Conservation (phyloP, 83 land plant species). For the Isoetes engelmannii region DNA sequence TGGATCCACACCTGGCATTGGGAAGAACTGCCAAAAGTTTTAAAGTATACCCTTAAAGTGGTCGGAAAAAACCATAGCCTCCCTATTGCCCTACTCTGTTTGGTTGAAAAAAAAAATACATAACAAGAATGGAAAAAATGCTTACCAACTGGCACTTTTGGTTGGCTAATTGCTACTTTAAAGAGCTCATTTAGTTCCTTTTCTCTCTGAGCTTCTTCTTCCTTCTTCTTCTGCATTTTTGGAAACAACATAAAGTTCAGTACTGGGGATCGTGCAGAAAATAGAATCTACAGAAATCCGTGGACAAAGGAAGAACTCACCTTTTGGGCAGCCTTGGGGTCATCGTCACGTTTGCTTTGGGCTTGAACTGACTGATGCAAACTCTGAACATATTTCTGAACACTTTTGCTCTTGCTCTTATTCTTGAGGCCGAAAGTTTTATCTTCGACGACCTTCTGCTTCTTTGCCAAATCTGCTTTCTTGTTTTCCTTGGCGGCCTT, state of each 20-base stretch:
- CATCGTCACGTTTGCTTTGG: conserved; percentile 42
- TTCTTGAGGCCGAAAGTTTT: conserved; percentile 98
- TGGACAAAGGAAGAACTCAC: conserved; percentile 24
- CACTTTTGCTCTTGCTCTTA: conserved; percentile 97
- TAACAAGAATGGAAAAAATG: conserved; percentile 9
- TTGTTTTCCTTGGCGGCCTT: conserved; percentile 48
- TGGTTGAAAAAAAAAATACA: conserved; percentile 6
- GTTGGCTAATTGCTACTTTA: conserved; percentile 92
- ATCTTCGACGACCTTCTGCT: conserved; percentile 97
- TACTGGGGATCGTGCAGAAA: no score
- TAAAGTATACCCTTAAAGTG: no score
- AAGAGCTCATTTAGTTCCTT: conserved; percentile 94
- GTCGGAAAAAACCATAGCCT: no score
- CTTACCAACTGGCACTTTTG: conserved; percentile 94
- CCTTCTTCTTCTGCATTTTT: conserved; percentile 97
- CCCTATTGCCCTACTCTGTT: no score
- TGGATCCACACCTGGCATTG: conserved; percentile 89
- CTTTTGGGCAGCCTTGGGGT: conserved; percentile 61
- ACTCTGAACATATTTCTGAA: conserved; percentile 92
- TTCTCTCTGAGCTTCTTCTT: conserved; percentile 88
- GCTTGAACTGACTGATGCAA: conserved; percentile 71
- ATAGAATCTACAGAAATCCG: no score
- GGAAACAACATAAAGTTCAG: no score
- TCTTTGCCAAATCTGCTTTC: conserved; percentile 91
- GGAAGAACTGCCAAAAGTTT: no score